Evolutionary conservation across 768 basidiomycete genomes (phyloP).

Genomic region (Amanita polypyramis): DNA sequence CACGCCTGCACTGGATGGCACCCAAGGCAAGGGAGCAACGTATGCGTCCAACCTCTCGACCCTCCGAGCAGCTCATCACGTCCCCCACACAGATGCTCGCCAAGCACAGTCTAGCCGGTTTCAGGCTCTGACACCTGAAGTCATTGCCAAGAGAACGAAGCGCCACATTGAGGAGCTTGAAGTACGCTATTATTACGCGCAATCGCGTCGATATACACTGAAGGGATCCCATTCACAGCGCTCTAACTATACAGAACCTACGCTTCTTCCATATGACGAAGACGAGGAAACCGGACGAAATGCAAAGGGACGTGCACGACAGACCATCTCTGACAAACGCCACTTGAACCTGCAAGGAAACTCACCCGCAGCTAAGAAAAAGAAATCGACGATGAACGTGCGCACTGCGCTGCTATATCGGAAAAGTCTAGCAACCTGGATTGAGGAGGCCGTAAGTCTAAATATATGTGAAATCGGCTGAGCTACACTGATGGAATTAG

Average conservation of each 20-base stretch:
- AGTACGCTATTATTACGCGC: constrained; percentile 24
- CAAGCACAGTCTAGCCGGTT: constrained; percentile 33
- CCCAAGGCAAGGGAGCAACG: constrained; percentile 40
- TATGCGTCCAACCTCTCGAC: constrained; percentile 17
- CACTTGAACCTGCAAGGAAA: constrained; percentile 37
- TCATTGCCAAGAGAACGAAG: constrained; percentile 66
- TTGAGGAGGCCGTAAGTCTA: constrained; percentile 70
- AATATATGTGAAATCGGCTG: neutral
- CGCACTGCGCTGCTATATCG: constrained; percentile 74
- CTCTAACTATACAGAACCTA: constrained; percentile 67
- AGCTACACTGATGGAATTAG: constrained; percentile 22
- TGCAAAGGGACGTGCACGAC: constrained; percentile 60
- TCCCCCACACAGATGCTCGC: constrained; percentile 30
- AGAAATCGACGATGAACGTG: constrained; percentile 75
- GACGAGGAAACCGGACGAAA: constrained; percentile 37
- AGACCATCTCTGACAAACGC: constrained; percentile 73
- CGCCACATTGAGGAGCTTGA: constrained; percentile 81
- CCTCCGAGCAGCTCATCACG: neutral
- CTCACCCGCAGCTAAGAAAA: constrained; percentile 47
- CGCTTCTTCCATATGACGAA: constrained; percentile 29
- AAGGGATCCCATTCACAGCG: constrained; percentile 31
- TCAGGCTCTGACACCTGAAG: constrained; percentile 43
- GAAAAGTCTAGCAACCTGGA: constrained; percentile 61
- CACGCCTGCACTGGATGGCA: constrained; percentile 22
- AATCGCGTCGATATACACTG: constrained; percentile 6